phyloP scores from a whole-genome alignment of 352 stramenopile species.

The Blastocystis sp. region DNA sequence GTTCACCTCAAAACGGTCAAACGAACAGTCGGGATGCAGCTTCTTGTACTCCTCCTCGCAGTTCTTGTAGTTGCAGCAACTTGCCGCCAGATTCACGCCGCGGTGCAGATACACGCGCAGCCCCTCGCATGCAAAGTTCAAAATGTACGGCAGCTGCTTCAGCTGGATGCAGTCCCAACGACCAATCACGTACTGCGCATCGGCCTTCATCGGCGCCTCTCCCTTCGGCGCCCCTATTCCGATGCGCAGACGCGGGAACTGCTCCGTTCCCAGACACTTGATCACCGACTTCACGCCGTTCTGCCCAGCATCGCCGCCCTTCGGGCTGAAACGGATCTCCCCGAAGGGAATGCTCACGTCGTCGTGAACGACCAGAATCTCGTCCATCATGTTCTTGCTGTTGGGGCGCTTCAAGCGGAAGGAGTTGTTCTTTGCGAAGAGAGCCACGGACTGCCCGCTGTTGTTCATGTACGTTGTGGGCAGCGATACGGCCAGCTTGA shows the following conservation, averaged over 20 bases:
- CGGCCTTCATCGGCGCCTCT: constrained; percentile 18
- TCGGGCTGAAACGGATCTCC: constrained; percentile 66
- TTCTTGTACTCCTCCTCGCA: constrained; percentile 53
- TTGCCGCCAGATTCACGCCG: constrained; percentile 33
- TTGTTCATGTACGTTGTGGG: constrained; percentile 67
- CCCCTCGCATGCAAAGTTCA: constrained; percentile 64
- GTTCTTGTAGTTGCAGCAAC: constrained; percentile 67
- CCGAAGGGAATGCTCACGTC: constrained; percentile 65
- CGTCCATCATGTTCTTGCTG: constrained; percentile 58
- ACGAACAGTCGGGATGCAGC: constrained; percentile 13
- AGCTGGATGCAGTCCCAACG: constrained; percentile 62
- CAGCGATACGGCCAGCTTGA: constrained; percentile 41
- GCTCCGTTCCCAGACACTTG: constrained; percentile 64
- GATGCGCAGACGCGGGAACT: constrained; percentile 62
- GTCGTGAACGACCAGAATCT: constrained; percentile 66
- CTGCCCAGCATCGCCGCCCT: constrained; percentile 56
- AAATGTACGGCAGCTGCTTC: constrained; percentile 49
- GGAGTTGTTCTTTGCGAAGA: constrained; percentile 45
- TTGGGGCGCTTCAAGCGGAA: constrained; percentile 50
- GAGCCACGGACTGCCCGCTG: constrained; percentile 55
- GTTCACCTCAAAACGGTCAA: constrained; percentile 57
- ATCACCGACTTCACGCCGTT: constrained; percentile 70
- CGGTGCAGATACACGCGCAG: constrained; percentile 64
- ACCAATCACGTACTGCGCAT: constrained; percentile 60
- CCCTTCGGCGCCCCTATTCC: constrained; percentile 40